A percentile compares a stretch with the other conserved stretches of the same genome.
Conservation (phyloP, 169 alveolate genomes). For the Cryptosporidium muris region DNA sequence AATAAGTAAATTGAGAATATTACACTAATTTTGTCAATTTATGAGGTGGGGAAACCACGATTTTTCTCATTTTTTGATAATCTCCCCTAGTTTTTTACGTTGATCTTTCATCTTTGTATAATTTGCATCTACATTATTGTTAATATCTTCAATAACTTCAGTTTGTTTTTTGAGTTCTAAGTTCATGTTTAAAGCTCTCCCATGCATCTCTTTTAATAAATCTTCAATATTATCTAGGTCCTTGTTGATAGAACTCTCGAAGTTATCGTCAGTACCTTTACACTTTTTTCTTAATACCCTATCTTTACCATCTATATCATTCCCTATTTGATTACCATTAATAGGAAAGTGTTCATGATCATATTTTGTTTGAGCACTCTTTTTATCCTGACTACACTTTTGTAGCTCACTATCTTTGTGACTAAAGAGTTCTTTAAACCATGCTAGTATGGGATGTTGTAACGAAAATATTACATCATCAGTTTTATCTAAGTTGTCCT, state of each 20-base stretch:
- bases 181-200: constrained; percentile 48
- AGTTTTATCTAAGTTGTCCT: constrained; percentile 46
- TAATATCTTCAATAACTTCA: constrained; percentile 12
- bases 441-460: constrained; percentile 42
- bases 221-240: constrained; percentile 33
- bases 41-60: too few relatives aligned
- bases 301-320: neutral
- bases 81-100: constrained; percentile 22
- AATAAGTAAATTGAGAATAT: too few relatives aligned
- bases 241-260: constrained; percentile 19
- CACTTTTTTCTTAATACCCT: neutral
- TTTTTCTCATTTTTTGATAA: constrained; percentile 12
- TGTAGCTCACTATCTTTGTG: neutral
- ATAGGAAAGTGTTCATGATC: neutral
- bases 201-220: constrained; percentile 50
- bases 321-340: neutral
- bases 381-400: neutral
- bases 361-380: neutral
- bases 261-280: neutral
- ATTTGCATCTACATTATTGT: constrained; percentile 19
- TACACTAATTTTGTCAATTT: too few relatives aligned
- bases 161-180: constrained; percentile 35
- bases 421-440: constrained; percentile 63
- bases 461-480: constrained; percentile 30
- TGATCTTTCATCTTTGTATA: constrained; percentile 49